Conservation (phyloP, 768 basidiomycete species). For the Lyophyllum shimeji region DNA sequence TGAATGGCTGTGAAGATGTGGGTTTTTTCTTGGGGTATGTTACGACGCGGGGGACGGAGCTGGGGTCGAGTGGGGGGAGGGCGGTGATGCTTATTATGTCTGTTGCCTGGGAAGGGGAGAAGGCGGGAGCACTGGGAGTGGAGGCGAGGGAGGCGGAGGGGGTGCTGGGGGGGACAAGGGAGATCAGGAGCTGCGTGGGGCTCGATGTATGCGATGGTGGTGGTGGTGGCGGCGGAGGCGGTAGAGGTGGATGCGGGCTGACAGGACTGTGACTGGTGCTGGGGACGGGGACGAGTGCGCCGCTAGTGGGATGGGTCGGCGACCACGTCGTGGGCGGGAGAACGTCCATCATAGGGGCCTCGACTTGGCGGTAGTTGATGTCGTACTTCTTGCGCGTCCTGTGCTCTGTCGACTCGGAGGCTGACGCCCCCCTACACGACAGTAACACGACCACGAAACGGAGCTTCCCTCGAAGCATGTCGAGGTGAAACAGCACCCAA, state of each 20-base stretch:
- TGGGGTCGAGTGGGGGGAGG: slow-evolving; percentile 5
- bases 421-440: slow-evolving; percentile 10
- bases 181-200: background rate
- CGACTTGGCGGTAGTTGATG: slow-evolving; percentile 13
- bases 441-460: slow-evolving; percentile 6
- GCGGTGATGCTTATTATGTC: slow-evolving; percentile 13
- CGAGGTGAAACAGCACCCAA: background rate
- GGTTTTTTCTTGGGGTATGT: slow-evolving; percentile 2
- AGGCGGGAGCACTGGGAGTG: slow-evolving; percentile 13
- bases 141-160: background rate
- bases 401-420: background rate
- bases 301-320: background rate
- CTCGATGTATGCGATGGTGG: background rate
- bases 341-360: background rate
- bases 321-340: background rate
- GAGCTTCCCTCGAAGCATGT: slow-evolving; percentile 7
- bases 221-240: background rate
- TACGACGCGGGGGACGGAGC: slow-evolving; percentile 1
- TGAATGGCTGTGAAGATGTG: slow-evolving; percentile 5
- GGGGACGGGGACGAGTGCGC: background rate
- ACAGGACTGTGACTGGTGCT: background rate
- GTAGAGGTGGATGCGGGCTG: background rate
- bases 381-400: slow-evolving; percentile 10
- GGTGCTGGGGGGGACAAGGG: background rate
- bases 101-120: slow-evolving; percentile 8